Evolutionary conservation across 75 land plant species (phyloP).

Genomic region (Adiantum capillusveneris): DNA sequence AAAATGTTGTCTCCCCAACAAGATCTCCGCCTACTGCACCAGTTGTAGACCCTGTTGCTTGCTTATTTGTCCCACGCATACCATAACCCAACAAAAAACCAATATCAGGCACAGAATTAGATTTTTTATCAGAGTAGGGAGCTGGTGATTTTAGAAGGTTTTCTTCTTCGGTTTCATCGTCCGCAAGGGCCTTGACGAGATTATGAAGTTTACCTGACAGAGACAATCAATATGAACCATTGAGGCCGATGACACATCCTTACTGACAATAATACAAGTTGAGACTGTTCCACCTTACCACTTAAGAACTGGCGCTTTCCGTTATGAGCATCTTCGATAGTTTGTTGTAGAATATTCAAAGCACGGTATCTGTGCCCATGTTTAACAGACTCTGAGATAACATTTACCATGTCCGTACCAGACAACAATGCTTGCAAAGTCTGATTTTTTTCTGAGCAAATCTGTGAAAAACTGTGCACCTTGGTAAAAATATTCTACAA

Average conservation of each 20-base stretch:
- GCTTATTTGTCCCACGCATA: constrained; percentile 28
- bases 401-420: constrained; percentile 36
- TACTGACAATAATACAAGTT: too few relatives aligned
- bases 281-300: constrained; percentile 37
- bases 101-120: constrained; percentile 25
- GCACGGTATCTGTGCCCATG: constrained; percentile 83
- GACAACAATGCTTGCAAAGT: constrained; percentile 49
- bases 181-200: constrained; percentile 86
- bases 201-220: constrained; percentile 89
- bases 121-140: constrained; percentile 27
- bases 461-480: too few relatives aligned
- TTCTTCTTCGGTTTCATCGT: constrained; percentile 60
- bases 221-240: neutral
- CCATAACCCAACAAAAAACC: constrained; percentile 79
- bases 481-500: neutral
- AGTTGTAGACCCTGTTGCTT: constrained; percentile 8
- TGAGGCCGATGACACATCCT: too few relatives aligned
- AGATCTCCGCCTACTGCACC: constrained; percentile 22
- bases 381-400: constrained; percentile 40
- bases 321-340: constrained; percentile 92
- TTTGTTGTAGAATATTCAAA: constrained; percentile 78
- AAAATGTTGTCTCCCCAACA: constrained; percentile 22
- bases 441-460: constrained; percentile 10
- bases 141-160: constrained; percentile 23
- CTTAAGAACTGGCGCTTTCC: constrained; percentile 96